Evolutionary conservation across 2,329 filamentous ascomycete genomes (phyloP).

Genomic region (Penicillium corylophilum): DNA sequence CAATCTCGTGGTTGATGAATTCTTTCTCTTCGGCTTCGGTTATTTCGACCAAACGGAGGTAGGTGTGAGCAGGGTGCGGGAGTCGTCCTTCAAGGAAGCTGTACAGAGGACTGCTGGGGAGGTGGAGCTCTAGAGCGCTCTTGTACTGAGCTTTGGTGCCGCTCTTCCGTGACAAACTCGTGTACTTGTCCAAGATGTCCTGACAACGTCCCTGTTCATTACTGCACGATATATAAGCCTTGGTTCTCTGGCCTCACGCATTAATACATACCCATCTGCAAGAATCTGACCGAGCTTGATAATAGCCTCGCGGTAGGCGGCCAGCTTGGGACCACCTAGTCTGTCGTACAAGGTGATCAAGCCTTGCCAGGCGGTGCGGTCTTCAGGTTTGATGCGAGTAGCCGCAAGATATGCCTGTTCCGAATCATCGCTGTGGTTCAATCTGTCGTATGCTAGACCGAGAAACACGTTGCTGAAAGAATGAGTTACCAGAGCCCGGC

Average conservation of each 20-base stretch:
- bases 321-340: constrained; percentile 66
- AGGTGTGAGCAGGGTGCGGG: constrained; percentile 75
- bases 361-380: constrained; percentile 88
- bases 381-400: constrained; percentile 67
- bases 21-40: constrained; percentile 84
- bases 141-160: constrained; percentile 74
- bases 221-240: constrained; percentile 32
- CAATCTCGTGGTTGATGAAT: constrained; percentile 84
- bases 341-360: constrained; percentile 82
- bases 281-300: constrained; percentile 74
- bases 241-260: neutral
- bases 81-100: constrained; percentile 78
- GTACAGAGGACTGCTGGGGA: constrained; percentile 81
- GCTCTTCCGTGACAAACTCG: constrained; percentile 68
- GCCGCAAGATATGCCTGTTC: constrained; percentile 75
- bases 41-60: constrained; percentile 78
- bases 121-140: constrained; percentile 69
- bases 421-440: constrained; percentile 67
- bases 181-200: constrained; percentile 73
- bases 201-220: constrained; percentile 61
- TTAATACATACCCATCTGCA: constrained; percentile 56
- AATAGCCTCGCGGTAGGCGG: constrained; percentile 71
- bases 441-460: constrained; percentile 79
- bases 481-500: neutral
- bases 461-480: constrained; percentile 71